phyloP scores from a whole-genome alignment of 352 stramenopile species.

The Phytophthora megakarya region DNA sequence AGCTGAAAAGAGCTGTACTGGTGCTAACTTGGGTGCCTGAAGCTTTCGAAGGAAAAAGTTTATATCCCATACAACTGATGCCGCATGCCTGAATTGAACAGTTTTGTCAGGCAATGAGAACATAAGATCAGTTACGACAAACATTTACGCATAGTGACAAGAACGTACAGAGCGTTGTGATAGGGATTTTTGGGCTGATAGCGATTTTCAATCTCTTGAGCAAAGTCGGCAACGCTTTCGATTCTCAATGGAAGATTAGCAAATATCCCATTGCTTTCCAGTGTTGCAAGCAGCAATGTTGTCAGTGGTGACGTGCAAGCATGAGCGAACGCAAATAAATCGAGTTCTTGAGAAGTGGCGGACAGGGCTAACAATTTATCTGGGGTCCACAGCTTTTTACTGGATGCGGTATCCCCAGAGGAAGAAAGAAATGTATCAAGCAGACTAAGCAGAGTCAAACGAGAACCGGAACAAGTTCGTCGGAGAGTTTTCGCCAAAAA shows the following conservation, averaged over 20 bases:
- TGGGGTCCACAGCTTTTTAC: slow-evolving; percentile 41
- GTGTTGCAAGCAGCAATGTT: slow-evolving; percentile 61
- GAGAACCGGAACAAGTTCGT: slow-evolving; percentile 54
- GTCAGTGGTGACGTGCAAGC: slow-evolving; percentile 61
- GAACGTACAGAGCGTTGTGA: slow-evolving; percentile 73
- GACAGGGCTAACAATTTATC: slow-evolving; percentile 44
- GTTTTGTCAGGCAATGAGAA: neutral
- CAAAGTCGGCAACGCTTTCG: slow-evolving; percentile 57
- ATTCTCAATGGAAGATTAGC: slow-evolving; percentile 55
- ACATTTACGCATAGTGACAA: neutral
- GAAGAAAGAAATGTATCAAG: slow-evolving; percentile 49
- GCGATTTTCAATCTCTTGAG: slow-evolving; percentile 64
- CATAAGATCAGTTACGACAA: slow-evolving; percentile 2
- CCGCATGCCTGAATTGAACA: slow-evolving; percentile 51
- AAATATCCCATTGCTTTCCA: slow-evolving; percentile 72
- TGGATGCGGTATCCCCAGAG: slow-evolving; percentile 3
- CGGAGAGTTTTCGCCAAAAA: slow-evolving; percentile 37
- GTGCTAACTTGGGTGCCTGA: slow-evolving; percentile 36
- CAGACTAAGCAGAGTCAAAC: slow-evolving; percentile 56
- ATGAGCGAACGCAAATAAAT: slow-evolving; percentile 55
- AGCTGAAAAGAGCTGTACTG: slow-evolving; percentile 73
- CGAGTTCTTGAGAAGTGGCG: slow-evolving; percentile 45
- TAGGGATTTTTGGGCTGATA: slow-evolving; percentile 81
- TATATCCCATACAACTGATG: slow-evolving; percentile 75
- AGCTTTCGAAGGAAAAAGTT: slow-evolving; percentile 68